phyloP scores from a whole-genome alignment of 2,329 filamentous ascomycete genomes.

The Diaporthe ampelina region DNA sequence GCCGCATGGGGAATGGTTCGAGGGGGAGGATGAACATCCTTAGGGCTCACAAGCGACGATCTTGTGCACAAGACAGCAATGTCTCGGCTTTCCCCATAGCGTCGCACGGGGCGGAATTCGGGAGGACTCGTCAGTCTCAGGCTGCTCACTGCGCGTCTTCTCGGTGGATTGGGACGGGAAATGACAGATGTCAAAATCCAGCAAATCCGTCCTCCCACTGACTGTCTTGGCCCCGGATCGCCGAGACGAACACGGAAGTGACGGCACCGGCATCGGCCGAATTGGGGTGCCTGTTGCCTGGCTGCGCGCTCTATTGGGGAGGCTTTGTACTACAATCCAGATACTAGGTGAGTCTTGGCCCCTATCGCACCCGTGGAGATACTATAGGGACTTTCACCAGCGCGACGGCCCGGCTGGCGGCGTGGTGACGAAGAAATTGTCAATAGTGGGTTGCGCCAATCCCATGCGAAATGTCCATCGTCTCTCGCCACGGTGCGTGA shows the following conservation, averaged over 20 bases:
- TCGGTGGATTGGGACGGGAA: conserved; percentile 5
- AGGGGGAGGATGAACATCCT: not conserved
- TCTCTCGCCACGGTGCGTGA: not conserved
- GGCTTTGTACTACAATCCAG: conserved; percentile 18
- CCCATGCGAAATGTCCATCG: conserved; percentile 18
- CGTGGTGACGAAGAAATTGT: conserved; percentile 17
- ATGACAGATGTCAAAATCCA: conserved; percentile 12
- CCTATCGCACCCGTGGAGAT: not conserved
- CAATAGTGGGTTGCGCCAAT: conserved; percentile 14
- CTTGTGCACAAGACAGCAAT: conserved; percentile 18
- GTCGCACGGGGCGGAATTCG: conserved; percentile 13
- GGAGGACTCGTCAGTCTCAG: conserved; percentile 14
- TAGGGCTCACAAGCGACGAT: conserved; percentile 13
- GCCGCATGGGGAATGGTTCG: conserved; percentile 18
- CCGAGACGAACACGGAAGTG: conserved; percentile 19
- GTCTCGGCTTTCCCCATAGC: conserved; percentile 25
- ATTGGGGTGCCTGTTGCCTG: not conserved
- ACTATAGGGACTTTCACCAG: conserved; percentile 13
- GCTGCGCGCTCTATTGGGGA: not conserved
- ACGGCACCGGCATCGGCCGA: conserved; percentile 34
- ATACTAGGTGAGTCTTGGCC: not conserved
- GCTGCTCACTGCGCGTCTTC: conserved; percentile 6
- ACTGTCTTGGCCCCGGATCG: conserved; percentile 16
- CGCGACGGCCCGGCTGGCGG: not conserved
- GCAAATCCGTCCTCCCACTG: conserved; percentile 16